Evolutionary conservation across 2,329 filamentous ascomycete genomes (phyloP).

Genomic region (Fusarium sp.): DNA sequence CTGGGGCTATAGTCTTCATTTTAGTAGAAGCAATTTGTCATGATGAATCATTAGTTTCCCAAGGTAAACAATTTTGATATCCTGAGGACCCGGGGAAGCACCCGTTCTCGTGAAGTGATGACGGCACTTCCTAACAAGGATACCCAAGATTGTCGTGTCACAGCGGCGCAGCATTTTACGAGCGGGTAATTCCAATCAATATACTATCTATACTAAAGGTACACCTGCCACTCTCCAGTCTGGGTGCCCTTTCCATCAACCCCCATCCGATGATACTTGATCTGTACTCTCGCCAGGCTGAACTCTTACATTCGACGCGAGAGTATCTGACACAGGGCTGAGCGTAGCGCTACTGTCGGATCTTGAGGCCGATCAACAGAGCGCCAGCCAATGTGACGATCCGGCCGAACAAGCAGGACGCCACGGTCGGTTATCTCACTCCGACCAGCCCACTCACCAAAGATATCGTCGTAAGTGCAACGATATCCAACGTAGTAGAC

Average conservation of each 20-base stretch:
- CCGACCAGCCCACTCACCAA: conserved; percentile 67
- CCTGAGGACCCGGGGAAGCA: conserved; percentile 89
- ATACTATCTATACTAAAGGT: background rate
- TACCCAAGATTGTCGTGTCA: background rate
- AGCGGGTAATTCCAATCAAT: background rate
- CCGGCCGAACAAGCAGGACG: conserved; percentile 69
- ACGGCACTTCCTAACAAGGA: background rate
- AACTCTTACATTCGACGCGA: background rate
- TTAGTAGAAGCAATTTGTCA: conserved; percentile 73
- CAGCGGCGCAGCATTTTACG: background rate
- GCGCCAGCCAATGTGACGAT: conserved; percentile 70
- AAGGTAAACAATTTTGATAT: conserved; percentile 32
- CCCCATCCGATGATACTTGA: background rate
- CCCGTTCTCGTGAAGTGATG: conserved; percentile 65
- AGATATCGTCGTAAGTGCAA: conserved; percentile 71
- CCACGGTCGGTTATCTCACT: conserved; percentile 69
- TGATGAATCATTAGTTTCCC: background rate
- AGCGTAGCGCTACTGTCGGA: conserved; percentile 3
- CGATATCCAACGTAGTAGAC: conserved; percentile 66
- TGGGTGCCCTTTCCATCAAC: background rate
- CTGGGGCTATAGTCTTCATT: conserved; percentile 85
- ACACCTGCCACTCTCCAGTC: background rate
- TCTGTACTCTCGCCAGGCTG: background rate
- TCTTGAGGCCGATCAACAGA: conserved; percentile 11
- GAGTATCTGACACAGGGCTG: conserved; percentile 13